Base-by-base conservation (phyloP, 23 red algal genomes). In the Agarophyton chilense region DNA sequence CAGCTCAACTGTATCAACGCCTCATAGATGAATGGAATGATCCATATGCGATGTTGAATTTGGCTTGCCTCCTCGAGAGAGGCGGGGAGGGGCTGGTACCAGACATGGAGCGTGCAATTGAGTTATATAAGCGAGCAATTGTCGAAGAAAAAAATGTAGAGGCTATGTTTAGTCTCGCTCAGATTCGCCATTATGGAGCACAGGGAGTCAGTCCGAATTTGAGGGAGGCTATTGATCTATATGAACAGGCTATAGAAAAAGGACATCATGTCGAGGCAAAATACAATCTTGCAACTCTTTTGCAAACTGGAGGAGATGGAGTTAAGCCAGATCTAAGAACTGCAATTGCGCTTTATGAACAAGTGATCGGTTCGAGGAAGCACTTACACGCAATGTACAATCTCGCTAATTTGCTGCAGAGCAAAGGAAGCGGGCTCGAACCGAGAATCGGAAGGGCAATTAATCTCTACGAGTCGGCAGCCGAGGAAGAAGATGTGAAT, bases 91-190 rank as follows among this genome's bases (percentile, higher is more conserved):
- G 56, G 29, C 49, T 83, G 17, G 31, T 46, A 25, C 55, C 11
- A 31, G 53, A 83, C 47, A 40, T 47, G 17, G 56, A 22, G 52
- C 36, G 26, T 50, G 56, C 79, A 28, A 29, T 41, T 61, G 6
- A 24, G 44, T 64, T 61, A 18, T 83, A 83, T 47, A 28, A 83
- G 53, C 52, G 57, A 47, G 79, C 79, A 5, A 83, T 83, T 64
- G 2, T 7, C 19, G 79, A 67, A 49, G 40, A 41, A 47, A 16
- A 14, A 31, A 65, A 83, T 83, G 56, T 67, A 14, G 55, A 63
- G 16, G 79, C 79, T 25, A 83, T 83, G 79, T 83, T 67, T 41
- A 83, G 79, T 43, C 53, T 83, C 24, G 79, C 32, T 2, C 25
- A 66, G 16, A 16, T 83, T 13, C 39, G 51, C 10, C 55, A 83